Conservation (phyloP, 495 filamentous ascomycete species). For the Elasticomyces elasticus region DNA sequence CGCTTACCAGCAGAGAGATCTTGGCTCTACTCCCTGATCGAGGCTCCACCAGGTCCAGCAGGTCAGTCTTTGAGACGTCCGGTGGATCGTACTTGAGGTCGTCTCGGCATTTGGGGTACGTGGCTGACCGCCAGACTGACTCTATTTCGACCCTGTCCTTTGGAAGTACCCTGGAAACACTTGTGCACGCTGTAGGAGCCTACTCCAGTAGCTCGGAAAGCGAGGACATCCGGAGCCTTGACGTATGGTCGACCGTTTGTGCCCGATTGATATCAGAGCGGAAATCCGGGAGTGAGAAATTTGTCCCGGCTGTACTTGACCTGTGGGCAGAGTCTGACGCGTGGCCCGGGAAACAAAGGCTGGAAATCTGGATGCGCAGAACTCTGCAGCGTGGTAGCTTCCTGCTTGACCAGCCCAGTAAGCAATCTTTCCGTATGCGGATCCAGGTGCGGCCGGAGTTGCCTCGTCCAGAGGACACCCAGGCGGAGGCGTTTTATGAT, state of each 20-base stretch:
- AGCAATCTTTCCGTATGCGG: conserved; percentile 45
- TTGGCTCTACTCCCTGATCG: conserved; percentile 58
- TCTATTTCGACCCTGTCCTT: conserved; percentile 71
- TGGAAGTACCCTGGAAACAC: conserved; percentile 73
- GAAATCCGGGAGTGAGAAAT: conserved; percentile 50
- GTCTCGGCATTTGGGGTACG: conserved; percentile 28
- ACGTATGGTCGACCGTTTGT: conserved; percentile 80
- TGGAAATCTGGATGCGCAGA: conserved; percentile 90
- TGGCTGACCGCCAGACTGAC: conserved; percentile 54
- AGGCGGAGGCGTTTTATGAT: conserved; percentile 83
- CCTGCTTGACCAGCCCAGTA: conserved; percentile 67
- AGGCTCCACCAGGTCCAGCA: conserved; percentile 52
- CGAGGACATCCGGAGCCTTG: conserved; percentile 61
- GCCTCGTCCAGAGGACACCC: conserved; percentile 56
- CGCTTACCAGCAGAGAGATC: conserved; percentile 59
- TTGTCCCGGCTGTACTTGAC: conserved; percentile 63
- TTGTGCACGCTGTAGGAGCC: conserved; percentile 83
- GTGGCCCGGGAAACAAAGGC: conserved; percentile 78
- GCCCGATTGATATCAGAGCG: conserved; percentile 61
- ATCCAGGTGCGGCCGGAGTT: conserved; percentile 43
- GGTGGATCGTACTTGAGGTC: conserved; percentile 37
- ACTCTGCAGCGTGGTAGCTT: conserved; percentile 87
- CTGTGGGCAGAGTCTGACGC: conserved; percentile 76
- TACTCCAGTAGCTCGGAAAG: conserved; percentile 62
- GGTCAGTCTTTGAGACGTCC: conserved; percentile 54